Conservation (phyloP, 2,329 filamentous ascomycete species). For the Tolypocladium inflatum region DNA sequence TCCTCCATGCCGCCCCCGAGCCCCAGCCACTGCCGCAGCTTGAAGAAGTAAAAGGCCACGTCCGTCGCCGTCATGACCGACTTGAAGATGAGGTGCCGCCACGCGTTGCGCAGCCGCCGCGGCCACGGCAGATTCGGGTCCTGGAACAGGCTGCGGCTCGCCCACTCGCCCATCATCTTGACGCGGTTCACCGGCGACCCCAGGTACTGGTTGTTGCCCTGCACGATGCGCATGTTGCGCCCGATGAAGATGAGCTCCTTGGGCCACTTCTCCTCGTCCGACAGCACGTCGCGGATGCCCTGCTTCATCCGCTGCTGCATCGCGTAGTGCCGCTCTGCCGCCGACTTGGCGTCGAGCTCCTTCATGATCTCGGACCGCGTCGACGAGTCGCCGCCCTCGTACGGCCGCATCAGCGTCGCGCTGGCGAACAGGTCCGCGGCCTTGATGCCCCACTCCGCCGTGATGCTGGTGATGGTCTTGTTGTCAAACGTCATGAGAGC, state of each 20-base stretch:
- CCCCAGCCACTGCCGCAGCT: slow-evolving; percentile 67
- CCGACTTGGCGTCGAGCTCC: slow-evolving; percentile 47
- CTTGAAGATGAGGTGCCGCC: slow-evolving; percentile 74
- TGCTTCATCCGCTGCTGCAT: slow-evolving; percentile 82
- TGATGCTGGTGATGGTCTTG: slow-evolving; percentile 61
- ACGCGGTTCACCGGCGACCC: slow-evolving; percentile 85
- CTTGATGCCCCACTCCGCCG: slow-evolving; percentile 75
- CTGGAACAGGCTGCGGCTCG: slow-evolving; percentile 72
- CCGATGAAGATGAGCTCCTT: slow-evolving; percentile 88
- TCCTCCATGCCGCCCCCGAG: slow-evolving; percentile 85
- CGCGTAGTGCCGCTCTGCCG: slow-evolving; percentile 71
- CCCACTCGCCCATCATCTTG: slow-evolving; percentile 91
- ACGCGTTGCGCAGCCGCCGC: slow-evolving; percentile 59
- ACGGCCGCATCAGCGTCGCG: slow-evolving; percentile 81
- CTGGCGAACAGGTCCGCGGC: slow-evolving; percentile 87
- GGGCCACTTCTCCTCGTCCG: slow-evolving; percentile 81
- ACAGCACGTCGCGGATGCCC: slow-evolving; percentile 56
- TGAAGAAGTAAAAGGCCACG: slow-evolving; percentile 73
- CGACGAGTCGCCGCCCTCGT: slow-evolving; percentile 70
- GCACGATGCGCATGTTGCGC: slow-evolving; percentile 84
- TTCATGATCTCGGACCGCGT: slow-evolving; percentile 56
- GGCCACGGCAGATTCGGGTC: slow-evolving; percentile 52
- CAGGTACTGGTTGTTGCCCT: slow-evolving; percentile 86
- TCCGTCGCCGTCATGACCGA: slow-evolving; percentile 68
- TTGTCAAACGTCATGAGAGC: slow-evolving; percentile 91